Evolutionary conservation across 2,329 filamentous ascomycete genomes (phyloP).

Genomic region (Penicillium sp.): DNA sequence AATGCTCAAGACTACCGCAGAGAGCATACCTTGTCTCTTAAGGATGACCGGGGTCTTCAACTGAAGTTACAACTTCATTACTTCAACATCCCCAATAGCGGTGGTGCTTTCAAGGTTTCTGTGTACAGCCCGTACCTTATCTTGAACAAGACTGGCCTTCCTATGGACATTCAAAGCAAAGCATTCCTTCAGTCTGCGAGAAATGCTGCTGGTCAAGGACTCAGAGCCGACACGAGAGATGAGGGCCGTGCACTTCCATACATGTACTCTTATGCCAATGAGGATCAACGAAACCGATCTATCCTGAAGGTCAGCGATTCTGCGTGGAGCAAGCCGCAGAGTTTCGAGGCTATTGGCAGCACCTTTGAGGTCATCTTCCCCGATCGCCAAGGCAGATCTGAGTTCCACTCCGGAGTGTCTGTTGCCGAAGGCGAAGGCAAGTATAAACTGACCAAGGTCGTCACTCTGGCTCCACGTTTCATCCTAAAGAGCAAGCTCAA

Average conservation of each 20-base stretch:
- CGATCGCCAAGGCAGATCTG: constrained; percentile 59
- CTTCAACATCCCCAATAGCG: constrained; percentile 77
- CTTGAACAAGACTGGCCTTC: constrained; percentile 86
- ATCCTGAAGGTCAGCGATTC: constrained; percentile 81
- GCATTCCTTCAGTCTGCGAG: constrained; percentile 75
- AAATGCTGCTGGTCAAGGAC: constrained; percentile 70
- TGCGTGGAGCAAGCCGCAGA: constrained; percentile 92
- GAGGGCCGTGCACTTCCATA: constrained; percentile 66
- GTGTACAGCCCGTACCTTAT: constrained; percentile 93
- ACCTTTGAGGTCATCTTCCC: constrained; percentile 78
- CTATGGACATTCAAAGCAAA: constrained; percentile 80
- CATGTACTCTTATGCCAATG: constrained; percentile 87
- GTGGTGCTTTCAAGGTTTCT: constrained; percentile 90
- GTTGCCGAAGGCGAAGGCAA: constrained; percentile 89
- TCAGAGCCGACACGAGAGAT: constrained; percentile 46
- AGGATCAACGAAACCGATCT: constrained; percentile 85
- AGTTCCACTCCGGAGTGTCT: constrained; percentile 84
- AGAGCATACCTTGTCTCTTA: constrained; percentile 69
- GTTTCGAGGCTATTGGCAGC: constrained; percentile 94
- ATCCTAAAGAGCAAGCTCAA: constrained; percentile 86
- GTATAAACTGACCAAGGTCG: constrained; percentile 93
- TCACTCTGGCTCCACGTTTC: constrained; percentile 85
- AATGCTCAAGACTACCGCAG: constrained; percentile 78
- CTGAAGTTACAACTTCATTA: constrained; percentile 83
- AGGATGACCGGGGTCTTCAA: constrained; percentile 71